Conservation (phyloP, 2,329 filamentous ascomycete genomes). For the Metarhizium anisopliae region DNA sequence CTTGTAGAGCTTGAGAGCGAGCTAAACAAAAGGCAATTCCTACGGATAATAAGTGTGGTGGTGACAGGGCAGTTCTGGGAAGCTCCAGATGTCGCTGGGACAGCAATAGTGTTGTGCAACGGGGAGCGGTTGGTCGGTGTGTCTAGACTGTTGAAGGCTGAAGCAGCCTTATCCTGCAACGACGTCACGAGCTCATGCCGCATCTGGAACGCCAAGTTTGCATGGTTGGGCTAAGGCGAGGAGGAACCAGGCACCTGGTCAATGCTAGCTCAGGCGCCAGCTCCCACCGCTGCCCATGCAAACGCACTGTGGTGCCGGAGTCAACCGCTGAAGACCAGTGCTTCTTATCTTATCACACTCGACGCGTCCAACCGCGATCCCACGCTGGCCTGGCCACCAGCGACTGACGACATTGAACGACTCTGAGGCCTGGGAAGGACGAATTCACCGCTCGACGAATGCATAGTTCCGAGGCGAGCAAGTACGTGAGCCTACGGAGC, state of each 20-base stretch:
- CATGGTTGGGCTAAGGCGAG: no score
- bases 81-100: not conserved
- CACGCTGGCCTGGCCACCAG: not conserved
- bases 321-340: no score
- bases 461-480: not conserved
- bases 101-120: not conserved
- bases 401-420: not conserved
- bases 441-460: not conserved
- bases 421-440: not conserved
- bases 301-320: no score
- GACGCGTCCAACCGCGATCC: not conserved
- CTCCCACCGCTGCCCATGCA: no score
- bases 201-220: no score
- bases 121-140: not conserved
- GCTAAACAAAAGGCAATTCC: not conserved
- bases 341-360: not conserved
- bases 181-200: slow-evolving; percentile 16
- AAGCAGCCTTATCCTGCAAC: not conserved
- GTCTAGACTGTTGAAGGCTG: not conserved
- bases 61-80: not conserved
- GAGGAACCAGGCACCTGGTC: no score
- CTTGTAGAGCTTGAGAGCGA: not conserved
- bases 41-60: not conserved
- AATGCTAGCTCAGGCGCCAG: no score
- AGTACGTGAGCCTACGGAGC: not conserved